Evolutionary conservation across 805 yeast genomes (phyloP), one percentile per base, ranked within the genome.

Genomic region (Ogataea siamensis): DNA sequence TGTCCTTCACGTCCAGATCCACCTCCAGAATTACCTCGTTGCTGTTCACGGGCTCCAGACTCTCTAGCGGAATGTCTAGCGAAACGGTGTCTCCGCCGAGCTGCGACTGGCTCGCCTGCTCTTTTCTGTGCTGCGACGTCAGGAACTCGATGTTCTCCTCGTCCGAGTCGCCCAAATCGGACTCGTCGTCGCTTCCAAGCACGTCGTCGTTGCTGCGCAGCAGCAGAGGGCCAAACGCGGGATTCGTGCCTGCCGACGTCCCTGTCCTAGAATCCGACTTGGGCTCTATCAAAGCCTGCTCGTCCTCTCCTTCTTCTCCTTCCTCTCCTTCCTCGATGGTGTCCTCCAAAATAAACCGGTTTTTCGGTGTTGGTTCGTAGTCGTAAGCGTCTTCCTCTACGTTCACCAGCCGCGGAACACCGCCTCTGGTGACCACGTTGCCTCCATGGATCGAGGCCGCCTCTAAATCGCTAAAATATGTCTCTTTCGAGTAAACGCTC

Each of bases 371-470:
- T n/a, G 46, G 42, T 17, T 57, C 60, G 34, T 39, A 52, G 27
- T 54, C 43, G 42, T 58, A 55, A 7, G 37, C 33, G 21, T 59
- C 58, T 29, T 54, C 55, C n/a, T 46, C 51, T n/a, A 57, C 39
- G 4, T 51, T 41, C 22, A 60, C 55, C 17, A 58, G 31, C 13
- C 44, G 37, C 11, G 64, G 62, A 9, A 43, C 43, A 1, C 54
- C 55, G 8, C 55, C 60, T 29, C 46, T 47, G 4, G 57, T 50
- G 11, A 60, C 62, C 21, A 59, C 49, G 14, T 53, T 53, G 12
- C 62, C 65, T 16, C 58, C 62, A 40, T 57, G 55, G 14, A 60
- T 45, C 14, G 62, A 57, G 4, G 62, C 65, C 29, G 56, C 50
- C 23, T 60, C 65, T 18, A 60, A 29, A 31, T 55, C 63, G 42